These are phyloP conservation scores for Kalanchoe fedtschenkoi DNA, from an alignment of 164 flowering plant genomes.

Conservation along the genomic window DNA sequence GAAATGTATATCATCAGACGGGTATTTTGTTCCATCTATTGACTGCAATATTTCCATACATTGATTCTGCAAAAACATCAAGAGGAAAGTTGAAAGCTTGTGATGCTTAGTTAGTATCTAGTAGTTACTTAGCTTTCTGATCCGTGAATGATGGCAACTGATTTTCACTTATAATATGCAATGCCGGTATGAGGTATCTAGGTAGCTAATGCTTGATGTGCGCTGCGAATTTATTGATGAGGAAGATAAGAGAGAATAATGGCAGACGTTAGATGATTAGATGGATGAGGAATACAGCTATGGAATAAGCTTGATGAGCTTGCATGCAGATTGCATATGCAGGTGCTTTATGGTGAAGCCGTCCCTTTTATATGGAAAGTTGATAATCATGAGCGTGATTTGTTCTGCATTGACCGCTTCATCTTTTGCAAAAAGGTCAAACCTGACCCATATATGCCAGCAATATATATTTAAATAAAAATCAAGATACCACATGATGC, in stretches of 20 bases:
- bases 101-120: background rate
- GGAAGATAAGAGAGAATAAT: background rate
- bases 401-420: background rate
- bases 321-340: slow-evolving; percentile 3
- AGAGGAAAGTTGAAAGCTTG: too few species aligned
- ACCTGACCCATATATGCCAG: too few species aligned
- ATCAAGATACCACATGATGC: too few species aligned
- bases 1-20: too few species aligned
- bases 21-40: background rate
- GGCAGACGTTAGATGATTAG: background rate
- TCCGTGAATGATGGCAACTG: background rate
- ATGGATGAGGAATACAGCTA: background rate
- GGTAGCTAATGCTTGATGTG: background rate
- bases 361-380: background rate
- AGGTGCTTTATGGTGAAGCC: background rate
- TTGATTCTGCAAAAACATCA: background rate
- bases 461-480: too few species aligned
- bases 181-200: too few species aligned
- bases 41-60: background rate
- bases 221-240: background rate
- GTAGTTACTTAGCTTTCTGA: background rate
- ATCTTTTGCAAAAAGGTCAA: too few species aligned
- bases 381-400: slow-evolving; percentile 3
- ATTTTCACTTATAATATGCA: too few species aligned
- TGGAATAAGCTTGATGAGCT: background rate